phyloP scores from a whole-genome alignment of 2,329 filamentous ascomycete species.

The Arthroderma sp. region DNA sequence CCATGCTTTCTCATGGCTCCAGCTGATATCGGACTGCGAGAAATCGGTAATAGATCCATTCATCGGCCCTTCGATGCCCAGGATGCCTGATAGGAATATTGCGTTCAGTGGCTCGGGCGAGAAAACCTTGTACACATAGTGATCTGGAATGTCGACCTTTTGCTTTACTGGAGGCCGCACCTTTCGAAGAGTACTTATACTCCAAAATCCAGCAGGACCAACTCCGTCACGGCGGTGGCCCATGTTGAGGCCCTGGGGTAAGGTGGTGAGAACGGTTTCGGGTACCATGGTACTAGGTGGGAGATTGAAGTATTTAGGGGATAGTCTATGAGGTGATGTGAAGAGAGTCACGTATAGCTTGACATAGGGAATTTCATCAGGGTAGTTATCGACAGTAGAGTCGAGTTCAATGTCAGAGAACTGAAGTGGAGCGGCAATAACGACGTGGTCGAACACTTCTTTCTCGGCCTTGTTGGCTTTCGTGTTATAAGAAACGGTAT shows the following conservation, averaged over 20 bases:
- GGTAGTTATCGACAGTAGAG: conserved; percentile 36
- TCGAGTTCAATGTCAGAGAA: conserved; percentile 55
- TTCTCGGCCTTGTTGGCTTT: conserved; percentile 16
- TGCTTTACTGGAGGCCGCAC: conserved; percentile 45
- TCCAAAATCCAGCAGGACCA: conserved; percentile 71
- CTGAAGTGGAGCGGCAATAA: conserved; percentile 75
- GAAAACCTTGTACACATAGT: conserved; percentile 58
- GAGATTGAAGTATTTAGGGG: conserved; percentile 60
- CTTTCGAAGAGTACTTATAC: conserved; percentile 60
- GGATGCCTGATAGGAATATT: conserved; percentile 38
- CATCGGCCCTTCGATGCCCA: conserved; percentile 28
- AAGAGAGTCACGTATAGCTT: conserved; percentile 83
- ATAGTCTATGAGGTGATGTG: conserved; percentile 61
- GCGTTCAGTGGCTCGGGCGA: conserved; percentile 41
- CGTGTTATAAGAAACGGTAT: conserved; percentile 34
- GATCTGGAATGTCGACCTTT: conserved; percentile 21
- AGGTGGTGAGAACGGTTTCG: conserved; percentile 68
- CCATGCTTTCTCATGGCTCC: conserved; percentile 69
- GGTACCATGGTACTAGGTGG: conserved; percentile 44
- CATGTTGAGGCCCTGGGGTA: conserved; percentile 43
- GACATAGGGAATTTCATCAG: conserved; percentile 75
- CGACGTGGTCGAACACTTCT: conserved; percentile 57
- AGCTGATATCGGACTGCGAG: conserved; percentile 46
- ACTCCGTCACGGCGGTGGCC: conserved; percentile 41
- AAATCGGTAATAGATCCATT: conserved; percentile 23